phyloP scores from a whole-genome alignment of 345 rosid species.

The Punica granatum region DNA sequence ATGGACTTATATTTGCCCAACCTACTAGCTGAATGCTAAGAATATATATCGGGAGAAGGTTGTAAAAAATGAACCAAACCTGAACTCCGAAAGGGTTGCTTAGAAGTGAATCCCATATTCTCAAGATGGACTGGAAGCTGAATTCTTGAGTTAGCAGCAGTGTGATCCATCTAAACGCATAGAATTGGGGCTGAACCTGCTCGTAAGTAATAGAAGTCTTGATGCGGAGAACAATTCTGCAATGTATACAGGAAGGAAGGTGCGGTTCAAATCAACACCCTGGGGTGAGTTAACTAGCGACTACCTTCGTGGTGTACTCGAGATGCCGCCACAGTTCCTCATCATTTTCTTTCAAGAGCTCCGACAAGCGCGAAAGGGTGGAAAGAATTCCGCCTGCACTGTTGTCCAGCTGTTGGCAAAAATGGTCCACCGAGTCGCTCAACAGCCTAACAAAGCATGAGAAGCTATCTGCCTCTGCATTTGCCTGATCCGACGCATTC shows the following conservation, averaged over 20 bases:
- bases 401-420: conserved; percentile 63
- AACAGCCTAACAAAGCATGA: conserved; percentile 51
- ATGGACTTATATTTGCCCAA: not conserved
- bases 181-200: conserved; percentile 70
- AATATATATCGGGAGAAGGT: not conserved
- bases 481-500: conserved; percentile 27
- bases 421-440: conserved; percentile 66
- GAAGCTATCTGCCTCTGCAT: conserved; percentile 64
- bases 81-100: conserved; percentile 56
- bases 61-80: conserved; percentile 19
- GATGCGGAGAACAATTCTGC: not conserved
- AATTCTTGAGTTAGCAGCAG: conserved; percentile 71
- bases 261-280: not conserved
- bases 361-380: conserved; percentile 52
- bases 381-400: conserved; percentile 61
- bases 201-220: not conserved
- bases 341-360: conserved; percentile 48
- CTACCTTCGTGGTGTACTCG: conserved; percentile 45
- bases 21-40: not conserved
- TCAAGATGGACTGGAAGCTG: conserved; percentile 44
- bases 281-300: not conserved
- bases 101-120: conserved; percentile 74
- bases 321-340: conserved; percentile 69
- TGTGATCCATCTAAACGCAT: conserved; percentile 69
- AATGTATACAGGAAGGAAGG: not conserved